These are phyloP conservation scores for Hydrangea macrophylla DNA, from an alignment of 148 eudicot species.

Conservation along the genomic window DNA sequence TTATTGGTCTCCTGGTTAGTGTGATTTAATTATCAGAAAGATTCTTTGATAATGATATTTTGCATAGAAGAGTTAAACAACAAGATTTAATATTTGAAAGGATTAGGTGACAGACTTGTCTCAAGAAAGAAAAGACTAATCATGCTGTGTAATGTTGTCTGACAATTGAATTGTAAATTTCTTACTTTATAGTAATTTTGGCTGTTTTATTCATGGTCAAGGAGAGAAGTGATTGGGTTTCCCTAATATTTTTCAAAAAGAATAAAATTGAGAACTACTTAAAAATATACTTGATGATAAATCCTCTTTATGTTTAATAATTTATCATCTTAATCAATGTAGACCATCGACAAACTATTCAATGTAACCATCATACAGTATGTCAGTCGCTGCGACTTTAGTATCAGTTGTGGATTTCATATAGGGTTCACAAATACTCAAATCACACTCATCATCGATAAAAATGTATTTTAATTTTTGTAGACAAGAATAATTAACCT, in stretches of 20 bases:
- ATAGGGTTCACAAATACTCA: background rate
- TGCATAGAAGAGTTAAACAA: conserved; percentile 24
- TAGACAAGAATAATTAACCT: background rate
- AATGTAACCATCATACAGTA: background rate
- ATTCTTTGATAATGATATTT: conserved; percentile 35
- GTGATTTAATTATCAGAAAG: conserved; percentile 31
- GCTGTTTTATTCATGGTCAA: background rate
- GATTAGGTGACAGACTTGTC: conserved; percentile 10
- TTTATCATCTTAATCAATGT: background rate
- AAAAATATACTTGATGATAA: background rate
- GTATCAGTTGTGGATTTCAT: background rate
- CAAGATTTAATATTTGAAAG: conserved; percentile 3
- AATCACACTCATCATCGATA: no score
- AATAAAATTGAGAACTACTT: background rate
- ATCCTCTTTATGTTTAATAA: background rate
- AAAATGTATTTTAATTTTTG: no score
- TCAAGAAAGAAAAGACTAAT: background rate
- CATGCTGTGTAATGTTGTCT: conserved; percentile 9
- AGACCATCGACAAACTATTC: background rate
- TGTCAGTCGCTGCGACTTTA: no score
- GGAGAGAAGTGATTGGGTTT: background rate
- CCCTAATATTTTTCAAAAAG: background rate
- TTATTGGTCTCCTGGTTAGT: conserved; percentile 26
- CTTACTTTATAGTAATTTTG: no score
- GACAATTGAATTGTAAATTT: background rate